Evolutionary conservation across 805 yeast species (phyloP), one percentile per base, ranked within the genome.

Genomic region (Metschnikowia similis): DNA sequence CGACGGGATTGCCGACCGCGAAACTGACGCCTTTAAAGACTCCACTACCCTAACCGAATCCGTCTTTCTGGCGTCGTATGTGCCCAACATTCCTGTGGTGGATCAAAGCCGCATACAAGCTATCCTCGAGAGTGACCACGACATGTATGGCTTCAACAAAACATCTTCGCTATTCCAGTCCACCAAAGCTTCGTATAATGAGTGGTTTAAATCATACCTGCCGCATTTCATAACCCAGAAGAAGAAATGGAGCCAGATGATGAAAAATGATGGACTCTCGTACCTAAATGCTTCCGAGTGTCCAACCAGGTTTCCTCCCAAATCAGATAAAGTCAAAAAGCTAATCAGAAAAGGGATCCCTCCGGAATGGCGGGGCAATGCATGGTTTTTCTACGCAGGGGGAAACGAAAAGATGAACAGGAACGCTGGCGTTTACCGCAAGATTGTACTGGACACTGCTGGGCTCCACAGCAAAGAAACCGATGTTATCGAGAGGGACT

Each of bases 341-440:
- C 84, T 88, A 60, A 81, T 94, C 10, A 78, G 97, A 49, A 87
- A 87, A 64, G 99, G 99, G 10, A 84, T 92, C 9, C 98, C 99
- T 0, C 91, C 96, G 0, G 97, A 89, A 63, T 92, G 97, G 97
- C 74, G 99, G 56, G 99, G 99, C 1, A 80, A 81, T 56, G 97
- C 97, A 0, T 92, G 99, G 99, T 92, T 94, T 76, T 85, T 83
- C 72, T 92, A 88, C 66, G 96, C 96, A 8, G 83, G 84, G 27
- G 99, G 98, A 2, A 77, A 83, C 48, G 94, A 87, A 47, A 77
- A 77, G 56, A 67, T 89, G 49, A 82, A 79, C 56, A 81, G 82
- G 36, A 82, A 91, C 62, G 71, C 71, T 13, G 96, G 96, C 1
- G 77, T 87, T 2, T 94, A 91, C 65, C 87, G 83, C 41, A 72